Conservation (phyloP, 192 early-diverging fungal genomes). For the Phycomyces blakesleeanus region DNA sequence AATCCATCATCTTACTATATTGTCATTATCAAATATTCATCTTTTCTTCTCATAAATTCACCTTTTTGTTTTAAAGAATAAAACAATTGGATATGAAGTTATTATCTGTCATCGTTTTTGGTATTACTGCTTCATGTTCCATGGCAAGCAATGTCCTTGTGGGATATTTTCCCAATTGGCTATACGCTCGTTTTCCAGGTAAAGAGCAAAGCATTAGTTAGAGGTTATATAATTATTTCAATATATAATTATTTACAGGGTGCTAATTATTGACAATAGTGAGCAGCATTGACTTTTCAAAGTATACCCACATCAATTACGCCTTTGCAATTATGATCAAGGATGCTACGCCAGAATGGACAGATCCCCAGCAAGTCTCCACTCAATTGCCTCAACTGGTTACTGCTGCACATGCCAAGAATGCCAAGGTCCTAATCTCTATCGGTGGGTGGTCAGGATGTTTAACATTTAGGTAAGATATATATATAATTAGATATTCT, state of each 20-base stretch:
- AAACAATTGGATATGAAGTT: too few species aligned
- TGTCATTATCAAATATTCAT: too few species aligned
- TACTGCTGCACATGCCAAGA: conserved; percentile 36
- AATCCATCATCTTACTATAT: too few species aligned
- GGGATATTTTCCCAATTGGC: conserved; percentile 32
- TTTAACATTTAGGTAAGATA: conserved; percentile 26
- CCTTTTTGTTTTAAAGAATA: neutral
- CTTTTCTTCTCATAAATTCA: too few species aligned
- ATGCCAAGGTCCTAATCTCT: conserved; percentile 56
- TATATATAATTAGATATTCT: too few species aligned
- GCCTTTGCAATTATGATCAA: conserved; percentile 55
- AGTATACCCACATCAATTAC: conserved; percentile 68
- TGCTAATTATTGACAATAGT: conserved; percentile 23
- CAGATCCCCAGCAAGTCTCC: conserved; percentile 27
- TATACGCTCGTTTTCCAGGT: conserved; percentile 20
- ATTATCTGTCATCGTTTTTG: neutral
- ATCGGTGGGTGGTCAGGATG: conserved; percentile 72
- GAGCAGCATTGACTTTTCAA: conserved; percentile 38
- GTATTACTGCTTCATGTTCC: neutral
- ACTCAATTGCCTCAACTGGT: conserved; percentile 42
- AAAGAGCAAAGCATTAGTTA: too few species aligned
- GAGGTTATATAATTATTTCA: too few species aligned
- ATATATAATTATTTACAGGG: too few species aligned
- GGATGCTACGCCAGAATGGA: conserved; percentile 31
- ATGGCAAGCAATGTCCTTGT: conserved; percentile 15